A percentile compares a stretch with the other conserved stretches of the same genome.
Evolutionary conservation across 1,284 basidiomycete genomes (phyloP).

Genomic region (Mrakiaceae sp.): DNA sequence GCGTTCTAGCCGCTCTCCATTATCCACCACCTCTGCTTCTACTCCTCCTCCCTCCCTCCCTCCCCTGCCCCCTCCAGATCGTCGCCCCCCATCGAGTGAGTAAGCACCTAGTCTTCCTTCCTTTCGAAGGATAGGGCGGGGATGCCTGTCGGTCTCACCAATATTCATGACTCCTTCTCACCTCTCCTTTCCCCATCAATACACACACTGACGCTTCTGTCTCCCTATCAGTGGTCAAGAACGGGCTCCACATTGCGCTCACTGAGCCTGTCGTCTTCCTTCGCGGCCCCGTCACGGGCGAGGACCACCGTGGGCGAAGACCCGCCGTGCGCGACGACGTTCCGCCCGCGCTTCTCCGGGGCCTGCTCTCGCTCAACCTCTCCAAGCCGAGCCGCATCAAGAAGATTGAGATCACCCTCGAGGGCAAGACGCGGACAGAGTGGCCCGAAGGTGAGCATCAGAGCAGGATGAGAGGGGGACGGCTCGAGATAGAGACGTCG

Average conservation of each 20-base stretch:
- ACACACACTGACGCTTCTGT: background rate
- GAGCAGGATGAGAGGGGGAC: no score
- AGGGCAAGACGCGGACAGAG: constrained; percentile 51
- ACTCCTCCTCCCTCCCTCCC: background rate
- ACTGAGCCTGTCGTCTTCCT: constrained; percentile 17
- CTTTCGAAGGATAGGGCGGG: background rate
- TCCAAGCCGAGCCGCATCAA: constrained; percentile 75
- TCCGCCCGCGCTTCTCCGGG: constrained; percentile 69
- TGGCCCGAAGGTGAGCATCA: constrained; percentile 72
- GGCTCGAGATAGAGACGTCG: background rate
- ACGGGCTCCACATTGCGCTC: constrained; percentile 5
- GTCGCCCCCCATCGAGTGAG: background rate
- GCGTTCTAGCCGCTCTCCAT: no score
- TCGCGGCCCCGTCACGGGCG: constrained; percentile 20
- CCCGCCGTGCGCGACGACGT: constrained; percentile 40
- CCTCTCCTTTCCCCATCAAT: no score
- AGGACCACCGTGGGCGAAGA: constrained; percentile 39
- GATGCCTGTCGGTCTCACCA: no score
- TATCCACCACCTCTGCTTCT: background rate
- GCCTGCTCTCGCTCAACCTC: constrained; percentile 70
- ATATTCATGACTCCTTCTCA: no score
- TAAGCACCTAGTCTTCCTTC: background rate
- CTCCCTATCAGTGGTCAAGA: constrained; percentile 11
- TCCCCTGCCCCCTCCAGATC: background rate
- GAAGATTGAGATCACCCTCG: constrained; percentile 67